These are phyloP conservation scores for Bacterosira constricta DNA, from an alignment of 108 stramenopile genomes.

Conservation along the genomic window DNA sequence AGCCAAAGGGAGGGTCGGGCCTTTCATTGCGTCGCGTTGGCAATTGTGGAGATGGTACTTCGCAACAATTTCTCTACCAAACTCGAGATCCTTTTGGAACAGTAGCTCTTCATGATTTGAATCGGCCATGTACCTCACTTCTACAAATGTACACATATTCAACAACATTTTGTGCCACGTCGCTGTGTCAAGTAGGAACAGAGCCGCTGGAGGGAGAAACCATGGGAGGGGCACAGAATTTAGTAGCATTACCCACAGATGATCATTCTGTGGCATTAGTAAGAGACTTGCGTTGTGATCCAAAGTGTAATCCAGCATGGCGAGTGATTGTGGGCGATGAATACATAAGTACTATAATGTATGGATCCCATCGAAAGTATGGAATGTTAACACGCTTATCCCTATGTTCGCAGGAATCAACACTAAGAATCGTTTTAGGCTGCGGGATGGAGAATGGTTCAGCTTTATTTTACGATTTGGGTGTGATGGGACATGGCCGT, in stretches of 20 bases:
- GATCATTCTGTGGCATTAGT: conserved; percentile 55
- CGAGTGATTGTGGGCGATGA: conserved; percentile 22
- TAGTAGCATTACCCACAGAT: conserved; percentile 65
- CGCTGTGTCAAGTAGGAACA: conserved; percentile 50
- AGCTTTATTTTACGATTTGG: conserved; percentile 72
- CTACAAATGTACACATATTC: conserved; percentile 40
- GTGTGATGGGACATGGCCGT: conserved; percentile 20
- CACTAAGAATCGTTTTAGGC: conserved; percentile 52
- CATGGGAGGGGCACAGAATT: conserved; percentile 31
- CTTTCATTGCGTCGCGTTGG: conserved; percentile 39
- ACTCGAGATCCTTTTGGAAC: conserved; percentile 73
- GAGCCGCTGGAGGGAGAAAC: neutral
- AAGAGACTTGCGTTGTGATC: conserved; percentile 56
- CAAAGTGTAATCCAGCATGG: conserved; percentile 27
- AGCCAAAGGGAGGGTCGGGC: conserved; percentile 13
- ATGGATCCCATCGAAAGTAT: conserved; percentile 43
- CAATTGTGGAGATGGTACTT: conserved; percentile 1
- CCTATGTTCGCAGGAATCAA: conserved; percentile 33
- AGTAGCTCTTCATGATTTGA: conserved; percentile 70
- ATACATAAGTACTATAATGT: conserved; percentile 4
- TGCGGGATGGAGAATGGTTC: conserved; percentile 88
- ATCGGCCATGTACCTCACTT: conserved; percentile 34
- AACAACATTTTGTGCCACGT: conserved; percentile 74
- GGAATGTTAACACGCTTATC: conserved; percentile 84
- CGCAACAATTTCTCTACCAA: conserved; percentile 66